Base-by-base conservation (phyloP, 345 rosid species). In the Camelina hispida region DNA sequence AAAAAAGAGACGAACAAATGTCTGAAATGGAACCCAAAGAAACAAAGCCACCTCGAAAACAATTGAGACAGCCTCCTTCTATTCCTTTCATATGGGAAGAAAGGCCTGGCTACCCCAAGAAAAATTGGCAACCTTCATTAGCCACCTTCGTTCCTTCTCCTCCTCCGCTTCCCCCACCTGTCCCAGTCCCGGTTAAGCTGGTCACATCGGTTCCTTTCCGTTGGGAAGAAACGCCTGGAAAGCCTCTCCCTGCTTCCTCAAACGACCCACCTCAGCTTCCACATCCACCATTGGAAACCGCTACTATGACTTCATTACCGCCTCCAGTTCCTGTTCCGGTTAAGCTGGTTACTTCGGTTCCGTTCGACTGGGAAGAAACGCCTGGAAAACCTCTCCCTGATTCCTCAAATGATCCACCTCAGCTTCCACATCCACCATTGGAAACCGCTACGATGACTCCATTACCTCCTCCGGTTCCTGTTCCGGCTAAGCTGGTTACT, bases 41-140 rank as follows among this genome's bases (percentile, higher is more conserved):
- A 62, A 67, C 53, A 62, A 6, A 79, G 11, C 62, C 42, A 40
- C 83, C 67, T 53, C 80, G 79, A 46, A 91, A 78, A 76, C 82
- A 75, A 30, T 51, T 81, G 61, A 81, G 88, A 79, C 87, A 82
- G 59, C 92, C 91, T 38, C 95, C 91, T 53, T 80, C 91, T 12
- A 86, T 91, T 66, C 93, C 99, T 12, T 94, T 90, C 79, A 72
- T 88, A 28, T 91, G 96, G 99, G 99, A 94, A 76, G 89, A 75
- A 55, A 81, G 76, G 73, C 95, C 97, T 2, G 98, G 98, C 40
- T 73, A 78, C 46, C 87, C 97, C 28, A 88, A 88, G 80, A 90
- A 78, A 58, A 82, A 85, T 75, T 91, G 97, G 97, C 85, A 78
- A 56, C 88, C 88, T 13, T 81, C 47, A 16, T 63, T 69, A 60